Evolutionary conservation across 345 rosid species (phyloP), one percentile per base, ranked within the genome.

Genomic region (Eucalyptus cloeziana): DNA sequence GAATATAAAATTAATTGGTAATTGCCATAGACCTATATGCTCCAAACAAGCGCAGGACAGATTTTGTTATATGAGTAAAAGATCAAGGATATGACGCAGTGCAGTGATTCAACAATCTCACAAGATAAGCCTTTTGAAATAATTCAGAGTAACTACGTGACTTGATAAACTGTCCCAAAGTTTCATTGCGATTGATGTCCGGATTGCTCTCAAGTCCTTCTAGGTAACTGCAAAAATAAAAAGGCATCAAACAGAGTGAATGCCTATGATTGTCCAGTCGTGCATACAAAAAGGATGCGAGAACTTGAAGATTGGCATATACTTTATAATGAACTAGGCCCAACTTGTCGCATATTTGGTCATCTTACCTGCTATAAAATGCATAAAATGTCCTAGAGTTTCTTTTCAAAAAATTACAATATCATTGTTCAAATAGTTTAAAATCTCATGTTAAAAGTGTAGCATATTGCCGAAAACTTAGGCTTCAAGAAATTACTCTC

Each of bases 61-160:
- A 88, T 14, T 1, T 56, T 76, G 22, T 25, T 64, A n/a, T n/a
- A 64, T n/a, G 37, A 50, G 31, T 10, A 60, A 51, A 56, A 22
- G 40, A 71, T 58, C 16, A 56, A 87, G 40, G 56, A 31, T 62
- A 40, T 19, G 49, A 49, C 14, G 64, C 25, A 64, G 87, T 60
- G 27, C 33, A 69, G 60, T 45, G 79, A 30, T 27, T 67, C 43
- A 86, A 37, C 40, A 4, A 44, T 83, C 96, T 94, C 88, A 97
- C 99, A 92, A 97, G 95, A 89, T 96, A 97, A 88, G 99, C 99
- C 87, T 93, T 91, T 91, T 94, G 97, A 94, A 97, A 97, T 86
- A 96, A 83, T 50, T 96, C 94, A 7, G 99, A 95, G 94, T 97
- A 96, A 88, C 97, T 96, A 86, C 94, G 89, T 9, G 96, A 89